A percentile compares a stretch with the other conserved stretches of the same genome.
Evolutionary conservation across 371 early-diverging fungal genomes (phyloP).

Genomic region (Lichtheimia ramosa): DNA sequence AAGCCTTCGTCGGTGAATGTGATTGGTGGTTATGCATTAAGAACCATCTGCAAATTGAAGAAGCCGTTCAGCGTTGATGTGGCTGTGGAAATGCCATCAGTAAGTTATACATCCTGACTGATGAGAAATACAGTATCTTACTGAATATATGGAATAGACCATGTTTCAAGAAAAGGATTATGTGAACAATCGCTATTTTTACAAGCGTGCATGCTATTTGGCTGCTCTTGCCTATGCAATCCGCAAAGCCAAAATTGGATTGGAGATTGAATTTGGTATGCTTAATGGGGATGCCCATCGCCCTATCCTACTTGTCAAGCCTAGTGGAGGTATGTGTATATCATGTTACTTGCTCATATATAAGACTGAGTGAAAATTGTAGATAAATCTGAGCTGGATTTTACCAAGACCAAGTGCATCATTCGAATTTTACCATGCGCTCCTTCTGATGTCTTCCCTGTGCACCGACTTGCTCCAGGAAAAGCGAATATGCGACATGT

Average conservation of each 20-base stretch:
- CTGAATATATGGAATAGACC: constrained; percentile 20
- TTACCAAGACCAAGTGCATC: constrained; percentile 57
- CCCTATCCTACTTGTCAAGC: constrained; percentile 73
- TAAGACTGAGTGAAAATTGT: constrained; percentile 3
- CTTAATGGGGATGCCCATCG: constrained; percentile 74
- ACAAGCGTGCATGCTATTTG: constrained; percentile 93
- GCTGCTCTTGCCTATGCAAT: constrained; percentile 63
- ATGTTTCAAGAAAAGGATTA: constrained; percentile 92
- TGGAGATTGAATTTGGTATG: constrained; percentile 58
- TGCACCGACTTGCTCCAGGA: constrained; percentile 75
- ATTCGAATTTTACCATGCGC: constrained; percentile 85
- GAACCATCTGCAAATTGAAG: constrained; percentile 66
- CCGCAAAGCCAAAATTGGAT: constrained; percentile 50
- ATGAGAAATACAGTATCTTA: not conserved
- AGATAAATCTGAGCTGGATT: constrained; percentile 62
- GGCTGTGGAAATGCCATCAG: constrained; percentile 90
- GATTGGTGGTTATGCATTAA: constrained; percentile 89
- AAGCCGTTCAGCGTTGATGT: constrained; percentile 82
- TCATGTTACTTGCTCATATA: not conserved
- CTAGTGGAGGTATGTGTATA: constrained; percentile 46
- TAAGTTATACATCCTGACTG: constrained; percentile 14
- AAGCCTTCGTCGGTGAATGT: constrained; percentile 78
- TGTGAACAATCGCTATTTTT: constrained; percentile 91
- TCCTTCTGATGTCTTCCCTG: constrained; percentile 59
- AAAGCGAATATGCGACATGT: constrained; percentile 81